Percentiles rank a stretch among this genome's conserved stretches.
Conservation (phyloP, 768 basidiomycete species). For the Termitomyces eurrhizus region DNA sequence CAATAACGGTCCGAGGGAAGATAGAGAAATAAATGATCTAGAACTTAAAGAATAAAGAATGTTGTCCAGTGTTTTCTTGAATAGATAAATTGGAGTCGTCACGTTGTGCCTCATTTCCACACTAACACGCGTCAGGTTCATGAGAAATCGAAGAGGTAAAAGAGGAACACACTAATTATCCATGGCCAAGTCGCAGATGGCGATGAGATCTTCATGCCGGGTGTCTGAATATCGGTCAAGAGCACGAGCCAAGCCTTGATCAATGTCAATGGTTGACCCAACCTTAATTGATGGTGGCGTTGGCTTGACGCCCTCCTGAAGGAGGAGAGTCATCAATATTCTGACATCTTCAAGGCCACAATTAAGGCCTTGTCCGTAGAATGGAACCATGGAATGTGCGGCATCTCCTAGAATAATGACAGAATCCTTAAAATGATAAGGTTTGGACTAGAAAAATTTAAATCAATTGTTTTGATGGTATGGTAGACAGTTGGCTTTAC, state of each 20-base stretch:
- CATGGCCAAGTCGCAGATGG: slow-evolving; percentile 92
- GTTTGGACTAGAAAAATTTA: slow-evolving; percentile 55
- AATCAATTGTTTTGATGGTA: slow-evolving; percentile 17
- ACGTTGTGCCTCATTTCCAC: slow-evolving; percentile 94
- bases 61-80: slow-evolving; percentile 79
- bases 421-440: slow-evolving; percentile 89
- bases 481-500: slow-evolving; percentile 42
- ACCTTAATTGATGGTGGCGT: slow-evolving; percentile 26
- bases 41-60: slow-evolving; percentile 61
- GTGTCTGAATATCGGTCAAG: slow-evolving; percentile 76
- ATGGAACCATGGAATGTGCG: slow-evolving; percentile 98
- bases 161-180: slow-evolving; percentile 82
- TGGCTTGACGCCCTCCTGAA: slow-evolving; percentile 62
- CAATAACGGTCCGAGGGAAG: slow-evolving; percentile 42
- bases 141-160: slow-evolving; percentile 7
- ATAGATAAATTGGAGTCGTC: slow-evolving; percentile 71
- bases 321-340: slow-evolving; percentile 73
- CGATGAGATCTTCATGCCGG: slow-evolving; percentile 84
- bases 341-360: slow-evolving; percentile 98
- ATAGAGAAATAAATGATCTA: slow-evolving; percentile 41
- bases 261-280: slow-evolving; percentile 34
- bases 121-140: slow-evolving; percentile 38
- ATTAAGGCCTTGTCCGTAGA: slow-evolving; percentile 96
- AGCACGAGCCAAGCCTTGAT: slow-evolving; percentile 59
- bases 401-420: slow-evolving; percentile 91